These are phyloP conservation scores for Lecanosticta acicola DNA, from an alignment of 2,329 filamentous ascomycete genomes.

Conservation along the genomic window DNA sequence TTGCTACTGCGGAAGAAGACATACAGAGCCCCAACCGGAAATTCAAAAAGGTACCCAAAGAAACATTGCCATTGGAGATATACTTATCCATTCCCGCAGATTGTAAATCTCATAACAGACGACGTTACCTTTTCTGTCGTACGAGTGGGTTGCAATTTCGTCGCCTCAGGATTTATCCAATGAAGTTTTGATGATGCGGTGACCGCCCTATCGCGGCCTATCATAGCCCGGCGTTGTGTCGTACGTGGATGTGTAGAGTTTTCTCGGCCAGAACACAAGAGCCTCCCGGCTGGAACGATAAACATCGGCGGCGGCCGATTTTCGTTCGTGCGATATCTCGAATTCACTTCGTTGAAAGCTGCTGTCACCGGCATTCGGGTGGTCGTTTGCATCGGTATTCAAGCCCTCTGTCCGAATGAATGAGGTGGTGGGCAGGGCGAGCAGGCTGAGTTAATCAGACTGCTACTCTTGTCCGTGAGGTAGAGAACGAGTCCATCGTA, in stretches of 20 bases:
- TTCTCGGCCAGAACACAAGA: not conserved
- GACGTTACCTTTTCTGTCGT: too few relatives aligned
- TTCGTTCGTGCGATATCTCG: not conserved
- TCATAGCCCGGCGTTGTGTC: not conserved
- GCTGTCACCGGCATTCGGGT: not conserved
- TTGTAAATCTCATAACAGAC: not conserved
- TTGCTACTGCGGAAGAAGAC: not conserved
- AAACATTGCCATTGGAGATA: not conserved
- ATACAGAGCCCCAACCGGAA: too few relatives aligned
- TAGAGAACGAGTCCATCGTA: too few relatives aligned
- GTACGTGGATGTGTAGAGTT: not conserved
- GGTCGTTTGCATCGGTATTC: too few relatives aligned
- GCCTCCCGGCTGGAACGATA: not conserved
- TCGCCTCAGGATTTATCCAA: constrained; percentile 1
- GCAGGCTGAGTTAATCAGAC: too few relatives aligned
- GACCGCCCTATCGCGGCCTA: constrained; percentile 4
- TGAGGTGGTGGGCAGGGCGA: too few relatives aligned
- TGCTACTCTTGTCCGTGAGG: too few relatives aligned
- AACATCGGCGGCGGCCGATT: not conserved
- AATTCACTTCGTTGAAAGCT: not conserved
- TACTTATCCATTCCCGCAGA: not conserved
- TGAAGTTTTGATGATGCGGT: not conserved
- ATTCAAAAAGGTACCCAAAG: too few relatives aligned
- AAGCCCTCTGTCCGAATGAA: too few relatives aligned
- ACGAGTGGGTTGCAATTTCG: too few relatives aligned